Conservation (phyloP, 768 basidiomycete genomes). For the Crepidotus variabilis region DNA sequence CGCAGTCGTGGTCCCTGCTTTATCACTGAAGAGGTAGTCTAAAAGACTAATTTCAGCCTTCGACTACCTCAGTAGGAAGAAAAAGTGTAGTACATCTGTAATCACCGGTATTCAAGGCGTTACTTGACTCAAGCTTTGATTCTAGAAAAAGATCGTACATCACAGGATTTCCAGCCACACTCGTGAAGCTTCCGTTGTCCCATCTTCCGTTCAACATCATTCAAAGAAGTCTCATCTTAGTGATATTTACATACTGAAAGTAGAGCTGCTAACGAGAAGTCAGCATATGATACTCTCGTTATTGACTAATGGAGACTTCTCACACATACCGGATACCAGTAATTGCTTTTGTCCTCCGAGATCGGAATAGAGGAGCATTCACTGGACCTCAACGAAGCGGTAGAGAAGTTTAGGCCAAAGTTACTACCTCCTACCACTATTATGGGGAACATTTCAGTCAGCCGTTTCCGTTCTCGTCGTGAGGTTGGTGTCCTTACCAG, state of each 20-base stretch:
- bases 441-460: not conserved
- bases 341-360: constrained; percentile 47
- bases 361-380: constrained; percentile 51
- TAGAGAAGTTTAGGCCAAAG: constrained; percentile 38
- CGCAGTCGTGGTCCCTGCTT: constrained; percentile 41
- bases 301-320: not conserved
- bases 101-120: not conserved
- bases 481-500: constrained; percentile 25
- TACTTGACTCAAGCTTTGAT: not conserved
- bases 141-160: constrained; percentile 27
- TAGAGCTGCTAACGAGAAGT: constrained; percentile 30
- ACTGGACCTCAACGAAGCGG: constrained; percentile 38
- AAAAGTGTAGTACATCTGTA: constrained; percentile 8
- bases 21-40: constrained; percentile 50
- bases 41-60: not conserved
- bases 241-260: constrained; percentile 36
- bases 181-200: constrained; percentile 44
- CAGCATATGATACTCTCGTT: not conserved
- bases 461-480: not conserved
- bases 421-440: constrained; percentile 54
- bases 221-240: not conserved
- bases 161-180: constrained; percentile 38
- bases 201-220: constrained; percentile 24
- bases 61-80: not conserved
- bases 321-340: constrained; percentile 38